Conservation (phyloP, 768 basidiomycete genomes). For the Suillus plorans region DNA sequence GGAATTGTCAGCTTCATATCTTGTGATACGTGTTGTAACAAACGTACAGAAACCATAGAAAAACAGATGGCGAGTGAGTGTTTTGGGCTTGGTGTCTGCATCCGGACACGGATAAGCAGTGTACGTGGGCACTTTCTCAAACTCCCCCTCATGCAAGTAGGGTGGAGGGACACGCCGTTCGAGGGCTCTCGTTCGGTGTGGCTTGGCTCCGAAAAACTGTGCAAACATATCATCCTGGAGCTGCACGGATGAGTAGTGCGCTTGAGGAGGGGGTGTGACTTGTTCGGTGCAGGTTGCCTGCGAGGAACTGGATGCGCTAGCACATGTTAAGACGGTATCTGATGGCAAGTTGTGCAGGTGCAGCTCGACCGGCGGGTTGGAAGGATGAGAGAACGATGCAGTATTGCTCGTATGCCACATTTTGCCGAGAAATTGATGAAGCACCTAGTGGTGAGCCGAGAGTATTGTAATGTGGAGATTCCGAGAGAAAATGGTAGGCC, state of each 20-base stretch:
- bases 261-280: constrained; percentile 19
- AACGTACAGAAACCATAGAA: constrained; percentile 61
- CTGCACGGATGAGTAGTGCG: constrained; percentile 26
- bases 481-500: not conserved
- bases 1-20: constrained; percentile 2
- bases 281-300: not conserved
- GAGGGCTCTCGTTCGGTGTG: constrained; percentile 23
- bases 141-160: constrained; percentile 43
- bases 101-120: constrained; percentile 15
- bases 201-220: constrained; percentile 32
- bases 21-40: constrained; percentile 4
- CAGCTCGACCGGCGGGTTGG: constrained; percentile 20
- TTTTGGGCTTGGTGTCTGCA: constrained; percentile 45
- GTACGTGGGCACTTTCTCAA: constrained; percentile 29
- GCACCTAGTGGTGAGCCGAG: not conserved
- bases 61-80: constrained; percentile 61
- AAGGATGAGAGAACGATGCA: constrained; percentile 8
- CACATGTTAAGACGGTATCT: constrained; percentile 15
- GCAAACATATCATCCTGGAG: constrained; percentile 28
- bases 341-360: constrained; percentile 25
- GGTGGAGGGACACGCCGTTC: constrained; percentile 34
- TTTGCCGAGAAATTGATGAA: constrained; percentile 17
- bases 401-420: constrained; percentile 11
- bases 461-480: not conserved
- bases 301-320: constrained; percentile 13